phyloP scores from a whole-genome alignment of 78 protist species.

The Planoprotostelium fungivorum region DNA sequence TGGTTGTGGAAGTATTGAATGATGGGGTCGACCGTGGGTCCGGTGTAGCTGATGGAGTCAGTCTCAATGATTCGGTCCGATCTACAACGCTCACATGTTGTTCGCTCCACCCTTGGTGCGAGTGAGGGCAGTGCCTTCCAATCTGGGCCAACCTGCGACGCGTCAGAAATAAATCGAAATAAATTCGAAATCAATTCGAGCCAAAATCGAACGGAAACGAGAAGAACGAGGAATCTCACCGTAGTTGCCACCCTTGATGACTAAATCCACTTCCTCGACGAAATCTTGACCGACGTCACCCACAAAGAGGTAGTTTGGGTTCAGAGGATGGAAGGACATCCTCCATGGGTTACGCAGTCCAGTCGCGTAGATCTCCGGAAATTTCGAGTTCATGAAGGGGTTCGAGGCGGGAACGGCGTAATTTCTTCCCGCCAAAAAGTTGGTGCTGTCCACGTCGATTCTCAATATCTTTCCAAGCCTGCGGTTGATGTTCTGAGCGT shows the following conservation, averaged over 20 bases:
- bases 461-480: neutral
- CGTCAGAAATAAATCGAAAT: no score
- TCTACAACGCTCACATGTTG: neutral
- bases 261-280: neutral
- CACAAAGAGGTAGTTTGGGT: neutral
- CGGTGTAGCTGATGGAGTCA: neutral
- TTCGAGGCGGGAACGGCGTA: neutral
- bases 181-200: no score
- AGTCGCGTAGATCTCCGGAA: neutral
- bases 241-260: neutral
- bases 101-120: neutral
- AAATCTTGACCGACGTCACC: neutral
- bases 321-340: neutral
- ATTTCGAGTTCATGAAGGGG: neutral
- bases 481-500: neutral
- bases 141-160: neutral
- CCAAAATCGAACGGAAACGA: no score
- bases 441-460: neutral
- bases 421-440: neutral
- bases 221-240: no score
- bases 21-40: neutral
- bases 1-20: neutral
- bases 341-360: neutral
- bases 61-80: no score
- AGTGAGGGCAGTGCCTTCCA: neutral